Conservation (phyloP, 2,329 filamentous ascomycete species). For the Calonectria pseudoturangicola region DNA sequence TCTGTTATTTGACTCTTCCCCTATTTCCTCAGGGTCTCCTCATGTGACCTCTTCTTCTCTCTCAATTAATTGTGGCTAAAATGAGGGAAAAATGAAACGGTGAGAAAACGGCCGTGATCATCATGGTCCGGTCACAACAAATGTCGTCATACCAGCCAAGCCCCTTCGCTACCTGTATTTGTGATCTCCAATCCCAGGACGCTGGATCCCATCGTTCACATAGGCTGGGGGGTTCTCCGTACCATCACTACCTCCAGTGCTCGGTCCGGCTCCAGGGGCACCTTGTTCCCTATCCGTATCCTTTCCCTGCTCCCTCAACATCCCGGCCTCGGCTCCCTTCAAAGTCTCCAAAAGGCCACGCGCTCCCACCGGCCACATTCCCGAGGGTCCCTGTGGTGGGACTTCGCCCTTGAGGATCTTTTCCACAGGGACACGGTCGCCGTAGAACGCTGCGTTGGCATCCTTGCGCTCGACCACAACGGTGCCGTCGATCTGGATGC, state of each 20-base stretch:
- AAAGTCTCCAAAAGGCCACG: conserved; percentile 57
- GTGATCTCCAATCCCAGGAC: conserved; percentile 51
- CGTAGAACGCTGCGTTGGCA: conserved; percentile 92
- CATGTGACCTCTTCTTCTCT: neutral
- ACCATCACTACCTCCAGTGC: conserved; percentile 34
- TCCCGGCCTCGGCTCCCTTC: conserved; percentile 58
- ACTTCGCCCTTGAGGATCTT: conserved; percentile 68
- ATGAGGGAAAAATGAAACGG: neutral
- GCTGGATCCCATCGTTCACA: conserved; percentile 50
- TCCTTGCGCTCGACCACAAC: conserved; percentile 90
- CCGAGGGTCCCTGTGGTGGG: conserved; percentile 50
- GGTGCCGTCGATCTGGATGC: conserved; percentile 90
- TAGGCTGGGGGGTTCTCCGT: conserved; percentile 49
- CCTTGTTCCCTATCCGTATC: conserved; percentile 30
- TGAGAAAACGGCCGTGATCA: neutral
- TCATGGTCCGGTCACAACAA: neutral
- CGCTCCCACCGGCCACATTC: conserved; percentile 59
- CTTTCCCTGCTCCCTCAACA: conserved; percentile 47
- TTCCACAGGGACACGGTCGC: conserved; percentile 70
- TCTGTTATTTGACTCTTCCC: too few species aligned
- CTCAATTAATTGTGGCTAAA: neutral
- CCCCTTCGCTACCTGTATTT: conserved; percentile 48
- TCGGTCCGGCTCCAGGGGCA: conserved; percentile 38
- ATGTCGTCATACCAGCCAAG: neutral
- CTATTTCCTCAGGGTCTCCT: too few species aligned